These are phyloP conservation scores for Galium porrigens DNA, from an alignment of 305 asterid genomes.

Conservation along the genomic window DNA sequence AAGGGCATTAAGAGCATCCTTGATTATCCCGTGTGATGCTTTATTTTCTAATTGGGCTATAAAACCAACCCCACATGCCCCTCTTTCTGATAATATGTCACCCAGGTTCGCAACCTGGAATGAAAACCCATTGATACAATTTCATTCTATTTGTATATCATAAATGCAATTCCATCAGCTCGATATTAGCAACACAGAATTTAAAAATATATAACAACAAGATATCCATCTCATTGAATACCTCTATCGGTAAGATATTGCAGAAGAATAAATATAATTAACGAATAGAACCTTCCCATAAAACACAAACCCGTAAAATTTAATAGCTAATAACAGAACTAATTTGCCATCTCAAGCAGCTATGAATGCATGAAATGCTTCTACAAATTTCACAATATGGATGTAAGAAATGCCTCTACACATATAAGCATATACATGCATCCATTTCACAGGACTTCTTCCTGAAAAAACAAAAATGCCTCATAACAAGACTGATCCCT, in stretches of 20 bases:
- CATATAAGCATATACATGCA: neutral
- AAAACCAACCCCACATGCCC: conserved; percentile 97
- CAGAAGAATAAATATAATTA: neutral
- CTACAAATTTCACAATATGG: neutral
- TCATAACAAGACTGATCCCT: neutral
- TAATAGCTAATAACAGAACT: neutral
- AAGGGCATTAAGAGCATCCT: conserved; percentile 89
- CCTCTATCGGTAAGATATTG: neutral
- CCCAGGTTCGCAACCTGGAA: conserved; percentile 71
- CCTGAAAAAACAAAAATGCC: neutral
- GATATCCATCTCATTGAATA: neutral
- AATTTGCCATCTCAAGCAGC: neutral
- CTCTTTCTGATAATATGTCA: conserved; percentile 81
- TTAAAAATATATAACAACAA: neutral
- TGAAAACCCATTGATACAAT: conserved; percentile 1
- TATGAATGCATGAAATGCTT: neutral
- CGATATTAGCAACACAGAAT: neutral
- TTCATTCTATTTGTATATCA: conserved; percentile 11
- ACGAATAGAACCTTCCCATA: neutral
- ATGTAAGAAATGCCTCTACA: neutral
- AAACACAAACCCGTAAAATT: neutral
- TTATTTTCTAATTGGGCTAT: conserved; percentile 82
- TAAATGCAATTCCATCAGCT: neutral
- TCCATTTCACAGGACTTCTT: neutral
- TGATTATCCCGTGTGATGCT: conserved; percentile 59